A percentile compares a stretch with the other conserved stretches of the same genome.
These are phyloP conservation scores for Suhomyces pyralidae DNA, from an alignment of 805 yeast genomes.

Conservation along the genomic window DNA sequence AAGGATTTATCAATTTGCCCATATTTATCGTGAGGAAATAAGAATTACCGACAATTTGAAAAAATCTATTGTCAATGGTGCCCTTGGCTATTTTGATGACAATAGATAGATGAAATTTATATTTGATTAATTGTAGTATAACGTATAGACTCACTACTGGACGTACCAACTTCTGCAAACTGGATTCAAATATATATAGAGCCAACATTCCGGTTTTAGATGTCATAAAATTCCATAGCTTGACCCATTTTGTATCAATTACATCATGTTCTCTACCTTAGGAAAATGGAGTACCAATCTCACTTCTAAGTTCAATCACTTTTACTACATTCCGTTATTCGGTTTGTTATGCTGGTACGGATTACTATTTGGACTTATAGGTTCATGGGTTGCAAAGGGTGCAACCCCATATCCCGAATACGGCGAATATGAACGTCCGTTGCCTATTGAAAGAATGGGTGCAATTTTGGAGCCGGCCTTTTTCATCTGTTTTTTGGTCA, in stretches of 20 bases:
- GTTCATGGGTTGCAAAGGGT: constrained; percentile 20
- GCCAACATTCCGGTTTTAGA: neutral
- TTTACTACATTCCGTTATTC: constrained; percentile 23
- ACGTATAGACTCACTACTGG: neutral
- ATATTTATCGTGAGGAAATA: neutral
- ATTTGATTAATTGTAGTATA: neutral
- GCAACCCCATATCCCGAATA: constrained; percentile 18
- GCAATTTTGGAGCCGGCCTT: constrained; percentile 21
- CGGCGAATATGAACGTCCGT: constrained; percentile 19
- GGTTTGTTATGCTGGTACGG: constrained; percentile 25
- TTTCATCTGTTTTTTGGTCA: constrained; percentile 18
- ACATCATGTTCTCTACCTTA: constrained; percentile 4
- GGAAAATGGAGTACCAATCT: constrained; percentile 10
- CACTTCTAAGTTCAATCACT: constrained; percentile 23
- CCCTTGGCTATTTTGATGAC: neutral
- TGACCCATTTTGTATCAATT: neutral
- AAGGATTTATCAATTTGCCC: neutral
- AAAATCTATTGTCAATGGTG: neutral
- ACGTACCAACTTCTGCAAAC: neutral
- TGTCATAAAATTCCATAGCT: neutral
- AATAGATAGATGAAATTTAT: neutral
- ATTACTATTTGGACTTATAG: constrained; percentile 19
- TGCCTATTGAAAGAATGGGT: constrained; percentile 26
- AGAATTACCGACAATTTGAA: neutral
- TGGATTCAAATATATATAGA: neutral